phyloP scores from a whole-genome alignment of 2,329 filamentous ascomycete genomes.

The Aspergillus piperis region DNA sequence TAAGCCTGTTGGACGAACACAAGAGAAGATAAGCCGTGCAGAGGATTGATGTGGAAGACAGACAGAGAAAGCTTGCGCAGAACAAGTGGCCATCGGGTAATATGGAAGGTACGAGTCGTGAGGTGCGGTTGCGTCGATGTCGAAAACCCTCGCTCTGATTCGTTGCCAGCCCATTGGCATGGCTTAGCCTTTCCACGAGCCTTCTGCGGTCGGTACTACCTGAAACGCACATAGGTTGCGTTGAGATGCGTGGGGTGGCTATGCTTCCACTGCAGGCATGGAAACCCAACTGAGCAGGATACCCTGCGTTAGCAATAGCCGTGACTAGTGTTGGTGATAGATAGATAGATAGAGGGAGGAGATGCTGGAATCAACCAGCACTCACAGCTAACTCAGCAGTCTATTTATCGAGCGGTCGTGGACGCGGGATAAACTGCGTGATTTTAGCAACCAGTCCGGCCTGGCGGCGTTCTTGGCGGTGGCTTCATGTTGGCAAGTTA shows the following conservation, averaged over 20 bases:
- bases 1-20: background rate
- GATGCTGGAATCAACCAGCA: background rate
- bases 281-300: constrained; percentile 1
- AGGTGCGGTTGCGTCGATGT: constrained; percentile 21
- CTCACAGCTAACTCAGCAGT: background rate
- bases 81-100: constrained; percentile 16
- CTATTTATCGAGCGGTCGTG: background rate
- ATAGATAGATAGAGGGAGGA: background rate
- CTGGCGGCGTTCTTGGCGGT: constrained; percentile 19
- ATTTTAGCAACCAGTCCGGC: constrained; percentile 13
- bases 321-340: background rate
- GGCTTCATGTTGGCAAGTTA: constrained; percentile 12
- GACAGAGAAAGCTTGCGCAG: background rate
- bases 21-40: background rate
- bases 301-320: background rate
- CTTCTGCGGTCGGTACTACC: constrained; percentile 9
- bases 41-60: background rate
- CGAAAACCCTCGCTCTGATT: constrained; percentile 18
- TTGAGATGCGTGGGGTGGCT: constrained; percentile 3
- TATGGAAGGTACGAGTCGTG: constrained; percentile 9
- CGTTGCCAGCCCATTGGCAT: constrained; percentile 28
- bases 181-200: constrained; percentile 16
- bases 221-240: constrained; percentile 6
- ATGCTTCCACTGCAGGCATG: constrained; percentile 8
- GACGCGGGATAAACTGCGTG: constrained; percentile 11